These are phyloP conservation scores for Staphylotrichum tortipilum DNA, from an alignment of 495 filamentous ascomycete species.

Conservation along the genomic window DNA sequence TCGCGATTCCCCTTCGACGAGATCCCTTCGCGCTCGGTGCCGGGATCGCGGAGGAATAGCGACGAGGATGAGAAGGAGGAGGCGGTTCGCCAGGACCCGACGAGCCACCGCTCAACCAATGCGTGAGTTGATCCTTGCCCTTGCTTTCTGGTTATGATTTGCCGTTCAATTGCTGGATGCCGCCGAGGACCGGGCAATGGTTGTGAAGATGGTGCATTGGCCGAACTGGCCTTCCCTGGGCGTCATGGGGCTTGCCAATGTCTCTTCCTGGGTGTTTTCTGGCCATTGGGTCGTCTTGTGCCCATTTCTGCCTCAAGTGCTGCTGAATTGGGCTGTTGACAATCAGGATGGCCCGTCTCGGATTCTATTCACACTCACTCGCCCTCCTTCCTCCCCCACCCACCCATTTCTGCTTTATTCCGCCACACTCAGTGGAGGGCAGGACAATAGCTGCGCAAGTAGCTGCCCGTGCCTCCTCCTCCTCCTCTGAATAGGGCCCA, in stretches of 20 bases:
- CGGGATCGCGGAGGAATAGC: conserved; percentile 74
- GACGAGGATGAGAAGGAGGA: conserved; percentile 69
- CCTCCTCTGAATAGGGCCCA: conserved; percentile 1
- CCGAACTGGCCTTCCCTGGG: background rate
- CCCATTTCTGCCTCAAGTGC: background rate
- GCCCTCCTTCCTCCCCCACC: background rate
- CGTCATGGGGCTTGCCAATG: no score
- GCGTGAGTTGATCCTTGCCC: conserved; percentile 59
- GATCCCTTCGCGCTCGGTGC: conserved; percentile 72
- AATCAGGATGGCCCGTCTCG: background rate
- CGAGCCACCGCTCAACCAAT: conserved; percentile 56
- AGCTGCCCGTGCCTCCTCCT: background rate
- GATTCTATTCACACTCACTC: background rate
- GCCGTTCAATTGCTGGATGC: background rate
- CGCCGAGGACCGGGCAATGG: background rate
- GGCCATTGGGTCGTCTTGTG: background rate
- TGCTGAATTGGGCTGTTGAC: background rate
- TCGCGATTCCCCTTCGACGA: conserved; percentile 46
- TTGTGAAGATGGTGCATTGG: background rate
- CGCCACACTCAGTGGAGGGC: background rate
- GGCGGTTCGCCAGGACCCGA: conserved; percentile 53
- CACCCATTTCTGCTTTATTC: background rate
- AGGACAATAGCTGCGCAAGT: background rate
- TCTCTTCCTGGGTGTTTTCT: background rate
- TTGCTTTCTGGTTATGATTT: background rate